phyloP scores from a whole-genome alignment of 2,329 filamentous ascomycete genomes.

The Colletotrichum limetticola region DNA sequence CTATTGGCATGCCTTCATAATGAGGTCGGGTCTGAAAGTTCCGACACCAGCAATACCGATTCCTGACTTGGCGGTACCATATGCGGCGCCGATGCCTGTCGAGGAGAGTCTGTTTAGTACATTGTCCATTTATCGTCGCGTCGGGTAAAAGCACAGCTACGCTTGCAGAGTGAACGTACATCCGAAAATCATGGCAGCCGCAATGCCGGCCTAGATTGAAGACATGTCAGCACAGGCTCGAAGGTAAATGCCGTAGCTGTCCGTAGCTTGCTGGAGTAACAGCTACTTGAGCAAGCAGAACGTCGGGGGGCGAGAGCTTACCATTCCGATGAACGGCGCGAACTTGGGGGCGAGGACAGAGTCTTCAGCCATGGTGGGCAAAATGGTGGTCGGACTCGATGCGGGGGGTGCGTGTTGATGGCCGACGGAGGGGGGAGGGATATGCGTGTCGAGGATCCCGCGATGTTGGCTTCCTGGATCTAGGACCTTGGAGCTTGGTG shows the following conservation, averaged over 20 bases:
- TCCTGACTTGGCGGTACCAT: conserved; percentile 88
- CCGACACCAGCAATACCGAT: conserved; percentile 89
- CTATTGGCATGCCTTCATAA: conserved; percentile 80
- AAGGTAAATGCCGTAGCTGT: conserved; percentile 6
- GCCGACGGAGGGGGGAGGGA: conserved; percentile 36
- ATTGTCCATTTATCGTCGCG: conserved; percentile 18
- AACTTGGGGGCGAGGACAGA: conserved; percentile 79
- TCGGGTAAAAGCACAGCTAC: conserved; percentile 44
- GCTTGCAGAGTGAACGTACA: conserved; percentile 59
- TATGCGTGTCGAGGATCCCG: conserved; percentile 32
- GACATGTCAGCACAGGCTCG: conserved; percentile 39
- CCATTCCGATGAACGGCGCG: conserved; percentile 90
- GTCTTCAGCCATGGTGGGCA: conserved; percentile 59
- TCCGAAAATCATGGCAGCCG: conserved; percentile 85
- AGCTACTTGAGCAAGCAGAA: neutral
- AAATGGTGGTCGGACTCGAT: conserved; percentile 19
- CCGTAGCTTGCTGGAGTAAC: conserved; percentile 3
- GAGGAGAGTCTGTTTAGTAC: conserved; percentile 22
- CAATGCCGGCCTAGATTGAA: conserved; percentile 74
- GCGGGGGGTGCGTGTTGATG: conserved; percentile 34
- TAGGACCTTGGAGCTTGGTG: conserved; percentile 36
- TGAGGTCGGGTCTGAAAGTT: conserved; percentile 85
- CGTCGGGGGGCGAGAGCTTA: conserved; percentile 55
- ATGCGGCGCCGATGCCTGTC: conserved; percentile 77
- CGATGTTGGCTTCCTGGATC: conserved; percentile 34